Percentiles rank a stretch among this genome's conserved stretches.
Conservation (phyloP, 1,139 yeast species). For the Magnusiomyces paraingens region DNA sequence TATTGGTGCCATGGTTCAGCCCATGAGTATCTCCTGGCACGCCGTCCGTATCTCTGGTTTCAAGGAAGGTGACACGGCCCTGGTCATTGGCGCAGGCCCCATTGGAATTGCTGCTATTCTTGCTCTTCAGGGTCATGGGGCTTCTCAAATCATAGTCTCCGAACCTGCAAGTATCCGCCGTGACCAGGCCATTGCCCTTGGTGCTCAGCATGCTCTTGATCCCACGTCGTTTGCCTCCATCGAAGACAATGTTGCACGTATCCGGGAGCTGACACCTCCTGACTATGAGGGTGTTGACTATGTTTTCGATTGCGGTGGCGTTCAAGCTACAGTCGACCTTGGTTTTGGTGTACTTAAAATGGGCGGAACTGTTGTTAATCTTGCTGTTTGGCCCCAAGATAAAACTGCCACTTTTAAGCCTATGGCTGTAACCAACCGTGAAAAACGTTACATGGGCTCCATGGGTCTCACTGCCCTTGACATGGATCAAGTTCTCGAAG, state of each 20-base stretch:
- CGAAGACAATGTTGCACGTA: slow-evolving; percentile 26
- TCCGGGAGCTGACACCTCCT: slow-evolving; percentile 37
- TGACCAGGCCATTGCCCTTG: slow-evolving; percentile 45
- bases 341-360: slow-evolving; percentile 48
- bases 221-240: slow-evolving; percentile 31
- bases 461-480: slow-evolving; percentile 44
- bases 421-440: slow-evolving; percentile 42
- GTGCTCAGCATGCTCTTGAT: slow-evolving; percentile 44
- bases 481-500: slow-evolving; percentile 43
- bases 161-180: slow-evolving; percentile 56
- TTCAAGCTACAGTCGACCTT: slow-evolving; percentile 47
- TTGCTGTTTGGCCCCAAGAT: slow-evolving; percentile 50
- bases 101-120: slow-evolving; percentile 39
- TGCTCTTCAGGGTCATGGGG: slow-evolving; percentile 52
- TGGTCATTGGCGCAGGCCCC: slow-evolving; percentile 59
- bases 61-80: slow-evolving; percentile 38
- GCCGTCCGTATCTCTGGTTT: slow-evolving; percentile 45
- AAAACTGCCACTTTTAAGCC: slow-evolving; percentile 40
- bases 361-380: slow-evolving; percentile 58
- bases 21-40: slow-evolving; percentile 56
- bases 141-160: slow-evolving; percentile 48
- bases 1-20: slow-evolving; percentile 52
- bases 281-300: slow-evolving; percentile 51
- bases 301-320: slow-evolving; percentile 58
- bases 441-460: slow-evolving; percentile 43